Base-by-base conservation (phyloP, 495 filamentous ascomycete species). In the Baudoinia panamericana region DNA sequence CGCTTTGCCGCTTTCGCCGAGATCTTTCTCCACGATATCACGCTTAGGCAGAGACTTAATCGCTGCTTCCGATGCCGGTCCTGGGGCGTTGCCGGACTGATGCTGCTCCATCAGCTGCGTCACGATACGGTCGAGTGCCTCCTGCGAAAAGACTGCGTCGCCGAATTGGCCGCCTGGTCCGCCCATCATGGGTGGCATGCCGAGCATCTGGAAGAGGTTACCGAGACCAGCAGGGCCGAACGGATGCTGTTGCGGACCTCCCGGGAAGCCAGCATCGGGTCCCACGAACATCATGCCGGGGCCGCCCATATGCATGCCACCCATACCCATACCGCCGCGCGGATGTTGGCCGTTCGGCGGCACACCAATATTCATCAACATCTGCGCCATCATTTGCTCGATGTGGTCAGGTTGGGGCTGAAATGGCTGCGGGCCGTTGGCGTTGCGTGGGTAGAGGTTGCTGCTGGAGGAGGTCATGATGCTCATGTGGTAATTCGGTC, bases 111-210 rank as follows among this genome's bases (percentile, higher is more conserved):
- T 84, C 22, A 97, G 65, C 44, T 81, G 72, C 1, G 84, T 78
- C 29, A 97, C 79, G 42, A 97, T 80, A 23, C 82, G 75, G 56
- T 97, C 88, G 0, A 96, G 62, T 11, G 82, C 85, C 61, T 90
- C 86, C 63, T 95, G 84, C 1, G 80, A 76, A 53, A 84, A 93
- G 1, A 94, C 90, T n/a, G 77, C 83, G 57, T 96, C 88, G 11
- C 84, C 84, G 39, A 71, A 66, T 4, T 68, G 66, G 6, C 66
- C 73, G 22, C 59, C 57, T 9, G 16, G 13, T 4, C 21, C 27
- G 22, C 34, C 34, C 5, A 7, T 15, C 5, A 9, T 12, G 18
- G 23, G 40, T n/a, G 43, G 43, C 17, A 26, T 24, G 20, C 30
- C 36, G 21, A 51, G 41, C 20, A 51, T 27, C 11, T 42, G 33